Base-by-base conservation (phyloP, 2,329 filamentous ascomycete genomes). In the Pseudofabraea citricarpa region DNA sequence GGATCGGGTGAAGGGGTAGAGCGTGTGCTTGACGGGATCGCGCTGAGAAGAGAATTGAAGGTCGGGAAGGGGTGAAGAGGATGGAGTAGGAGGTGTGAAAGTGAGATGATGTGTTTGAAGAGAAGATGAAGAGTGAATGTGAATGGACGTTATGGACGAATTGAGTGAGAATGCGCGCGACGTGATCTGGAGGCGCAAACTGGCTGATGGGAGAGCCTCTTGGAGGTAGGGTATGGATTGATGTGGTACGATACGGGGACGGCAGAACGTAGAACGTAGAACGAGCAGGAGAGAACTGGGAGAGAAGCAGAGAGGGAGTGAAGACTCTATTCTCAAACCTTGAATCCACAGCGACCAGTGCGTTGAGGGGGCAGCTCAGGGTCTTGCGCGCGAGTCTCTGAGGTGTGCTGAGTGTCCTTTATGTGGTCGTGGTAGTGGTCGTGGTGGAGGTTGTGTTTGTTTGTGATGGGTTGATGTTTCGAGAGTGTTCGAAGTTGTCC, bases 261-360 rank as follows among this genome's bases (percentile, higher is more conserved):
- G 19, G 19, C 7, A 29, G 26, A 32, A 18, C 29, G 6, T 32
- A 32, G 29, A 13, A 32, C 15, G 29, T 15, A 29, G 26, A 29
- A 15, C 15, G 26, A 13, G 29, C 29, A 15, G 29, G 50, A 50
- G 48, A 54, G 49, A 56, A 56, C n/a, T n/a, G n/a, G n/a, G n/a
- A n/a, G n/a, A 58, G 13, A n/a, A 32, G 29, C 19, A 15, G 29
- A 61, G 56, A 50, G 60, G 57, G 56, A 57, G 49, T 59, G 60
- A 52, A 60, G 57, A 61, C 57, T n/a, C 56, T 55, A 54, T 56
- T 51, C 55, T 59, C 60, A 62, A 63, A 62, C 58, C 60, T 62
- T 59, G 53, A 49, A 52, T 55, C 52, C 53, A 50, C 55, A 55
- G 57, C 48, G 49, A 50, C 43, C 43, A 48, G 38, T 22, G 35